Conservation (phyloP, 345 rosid species). For the Eucalyptus paniculata region DNA sequence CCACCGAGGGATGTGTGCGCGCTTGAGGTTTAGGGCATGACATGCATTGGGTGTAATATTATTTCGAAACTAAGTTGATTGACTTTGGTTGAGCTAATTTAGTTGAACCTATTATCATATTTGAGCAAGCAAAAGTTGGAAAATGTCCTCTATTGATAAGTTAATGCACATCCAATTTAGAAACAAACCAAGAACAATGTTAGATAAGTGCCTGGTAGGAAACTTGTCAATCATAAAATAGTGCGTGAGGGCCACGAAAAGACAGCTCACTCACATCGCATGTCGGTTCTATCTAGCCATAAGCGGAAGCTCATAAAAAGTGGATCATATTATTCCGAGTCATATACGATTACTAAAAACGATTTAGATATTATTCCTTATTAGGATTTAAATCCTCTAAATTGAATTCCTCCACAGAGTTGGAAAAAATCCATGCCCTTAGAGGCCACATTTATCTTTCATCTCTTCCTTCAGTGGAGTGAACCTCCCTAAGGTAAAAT, state of each 20-base stretch:
- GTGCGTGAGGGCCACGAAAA: neutral
- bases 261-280: neutral
- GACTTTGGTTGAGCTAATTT: neutral
- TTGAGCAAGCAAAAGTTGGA: neutral
- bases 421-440: neutral
- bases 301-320: neutral
- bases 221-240: neutral
- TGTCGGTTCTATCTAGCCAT: neutral
- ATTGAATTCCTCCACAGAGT: neutral
- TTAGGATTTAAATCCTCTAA: neutral
- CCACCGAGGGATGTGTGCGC: accelerated
- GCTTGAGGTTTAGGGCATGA: accelerated
- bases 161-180: neutral
- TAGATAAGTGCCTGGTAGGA: neutral
- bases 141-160: neutral
- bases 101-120: neutral
- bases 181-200: neutral
- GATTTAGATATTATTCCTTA: neutral
- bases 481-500: neutral
- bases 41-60: neutral
- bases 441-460: neutral
- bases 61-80: neutral
- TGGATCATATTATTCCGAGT: neutral
- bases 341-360: neutral
- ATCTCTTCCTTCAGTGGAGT: neutral